These are phyloP conservation scores for Aspergillus versicolor DNA, from an alignment of 2,329 filamentous ascomycete genomes.

Conservation along the genomic window DNA sequence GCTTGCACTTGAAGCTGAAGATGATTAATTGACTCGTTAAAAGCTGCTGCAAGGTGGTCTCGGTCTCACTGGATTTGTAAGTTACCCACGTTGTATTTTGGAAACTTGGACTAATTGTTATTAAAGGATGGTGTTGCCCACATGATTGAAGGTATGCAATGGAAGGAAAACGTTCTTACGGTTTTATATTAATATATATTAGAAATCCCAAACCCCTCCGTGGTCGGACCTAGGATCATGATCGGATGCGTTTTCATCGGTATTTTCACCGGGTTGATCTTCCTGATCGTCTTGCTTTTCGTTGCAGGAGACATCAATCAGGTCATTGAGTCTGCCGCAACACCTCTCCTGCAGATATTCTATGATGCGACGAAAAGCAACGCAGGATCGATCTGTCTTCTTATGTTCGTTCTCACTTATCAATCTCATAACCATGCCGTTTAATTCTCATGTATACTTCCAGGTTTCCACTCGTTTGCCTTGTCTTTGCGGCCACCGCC, in stretches of 20 bases:
- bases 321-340: constrained; percentile 56
- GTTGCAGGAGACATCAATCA: constrained; percentile 58
- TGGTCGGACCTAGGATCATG: constrained; percentile 66
- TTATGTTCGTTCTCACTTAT: constrained; percentile 48
- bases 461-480: constrained; percentile 32
- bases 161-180: neutral
- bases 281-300: constrained; percentile 63
- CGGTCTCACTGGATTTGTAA: constrained; percentile 54
- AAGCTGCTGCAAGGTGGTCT: constrained; percentile 52
- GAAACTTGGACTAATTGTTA: neutral
- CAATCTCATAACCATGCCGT: neutral
- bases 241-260: constrained; percentile 64
- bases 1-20: neutral
- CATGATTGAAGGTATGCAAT: constrained; percentile 49
- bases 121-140: constrained; percentile 45
- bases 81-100: constrained; percentile 15
- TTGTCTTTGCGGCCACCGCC: constrained; percentile 32
- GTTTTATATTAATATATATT: constrained; percentile 7
- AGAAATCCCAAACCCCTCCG: constrained; percentile 46
- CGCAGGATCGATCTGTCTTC: constrained; percentile 61
- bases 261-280: constrained; percentile 62
- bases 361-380: constrained; percentile 61
- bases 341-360: constrained; percentile 63
- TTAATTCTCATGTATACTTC: constrained; percentile 7
- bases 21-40: constrained; percentile 20